Evolutionary conservation across 495 filamentous ascomycete genomes (phyloP), one percentile per base, ranked within the genome.

Genomic region (Corynascus novoguineensis): DNA sequence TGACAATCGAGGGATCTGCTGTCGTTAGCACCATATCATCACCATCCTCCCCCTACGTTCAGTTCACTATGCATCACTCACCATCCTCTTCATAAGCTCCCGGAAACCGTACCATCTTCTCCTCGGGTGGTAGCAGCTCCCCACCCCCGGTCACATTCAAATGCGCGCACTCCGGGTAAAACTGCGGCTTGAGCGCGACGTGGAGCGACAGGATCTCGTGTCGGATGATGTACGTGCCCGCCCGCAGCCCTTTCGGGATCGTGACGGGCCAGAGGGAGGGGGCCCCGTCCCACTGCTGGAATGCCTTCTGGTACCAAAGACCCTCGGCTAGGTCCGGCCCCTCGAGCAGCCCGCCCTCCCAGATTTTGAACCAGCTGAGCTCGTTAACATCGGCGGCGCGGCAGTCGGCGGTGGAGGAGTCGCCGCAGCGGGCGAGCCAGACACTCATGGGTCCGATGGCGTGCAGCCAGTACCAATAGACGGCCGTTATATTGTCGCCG

Each of bases 201-300:
- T 82, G 80, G 6, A 83, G 73, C 6, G 73, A 76, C 37, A 82
- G 58, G 22, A 82, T 73, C 60, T 83, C 81, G 53, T 83, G 81
- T 45, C 79, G 58, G 31, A 82, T 72, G 42, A 83, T 57, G 56
- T 82, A 83, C 34, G 75, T 66, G 15, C 79, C 81, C 7, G 70
- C 60, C 37, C 68, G 71, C 34, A 83, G 60, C n/a, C 62, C 68
- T 4, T 55, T 50, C 0, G 81, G 81, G 9, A 82, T 77, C 8
- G 67, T 77, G 29, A 69, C 71, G 12, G 75, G 72, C 80, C 80
- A 83, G 19, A 74, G 52, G 24, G 66, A 73, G 1, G 72, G 71
- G 0, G 53, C 59, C 8, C 71, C 69, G 29, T 73, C 73, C 76
- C 76, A 78, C 44, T 70, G 64, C 60, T 79, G 74, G 45, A 82